These are phyloP conservation scores for Trichothecium sympodiale DNA, from an alignment of 2,329 filamentous ascomycete genomes.

Conservation along the genomic window DNA sequence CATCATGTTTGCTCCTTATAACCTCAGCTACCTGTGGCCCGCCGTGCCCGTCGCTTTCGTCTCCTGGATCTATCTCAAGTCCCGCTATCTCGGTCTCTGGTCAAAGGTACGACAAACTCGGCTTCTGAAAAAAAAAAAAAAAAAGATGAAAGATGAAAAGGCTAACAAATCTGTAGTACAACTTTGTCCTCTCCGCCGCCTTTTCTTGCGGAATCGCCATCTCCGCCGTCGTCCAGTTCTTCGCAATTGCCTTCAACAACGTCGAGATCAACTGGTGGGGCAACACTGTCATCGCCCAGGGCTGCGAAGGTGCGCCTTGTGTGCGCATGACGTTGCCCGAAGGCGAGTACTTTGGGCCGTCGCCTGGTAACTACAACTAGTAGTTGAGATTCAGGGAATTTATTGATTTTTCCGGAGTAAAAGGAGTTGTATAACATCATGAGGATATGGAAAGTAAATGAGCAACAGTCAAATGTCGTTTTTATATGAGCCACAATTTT, in stretches of 20 bases:
- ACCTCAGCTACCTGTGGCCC: slow-evolving; percentile 40
- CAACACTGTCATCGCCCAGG: slow-evolving; percentile 17
- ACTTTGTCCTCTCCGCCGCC: slow-evolving; percentile 40
- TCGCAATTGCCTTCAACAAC: slow-evolving; percentile 21
- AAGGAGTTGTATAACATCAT: too few species aligned
- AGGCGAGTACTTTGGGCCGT: slow-evolving; percentile 21
- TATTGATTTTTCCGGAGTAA: too few species aligned
- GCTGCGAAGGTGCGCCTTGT: slow-evolving; percentile 16
- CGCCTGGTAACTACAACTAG: slow-evolving; percentile 10
- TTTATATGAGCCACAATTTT: too few species aligned
- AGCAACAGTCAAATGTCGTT: too few species aligned
- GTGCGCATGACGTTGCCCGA: slow-evolving; percentile 11
- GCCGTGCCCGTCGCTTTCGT: slow-evolving; percentile 40
- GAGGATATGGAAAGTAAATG: too few species aligned
- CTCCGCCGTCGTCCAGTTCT: slow-evolving; percentile 35
- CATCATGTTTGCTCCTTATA: slow-evolving; percentile 35
- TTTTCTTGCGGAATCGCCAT: slow-evolving; percentile 37
- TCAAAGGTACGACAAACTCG: slow-evolving; percentile 27
- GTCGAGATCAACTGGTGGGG: slow-evolving; percentile 34
- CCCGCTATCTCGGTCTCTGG: slow-evolving; percentile 37
- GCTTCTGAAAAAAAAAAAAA: neutral
- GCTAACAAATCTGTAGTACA: slow-evolving; percentile 25
- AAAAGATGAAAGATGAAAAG: neutral
- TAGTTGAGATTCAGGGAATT: too few species aligned
- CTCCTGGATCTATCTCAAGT: slow-evolving; percentile 41